These are phyloP conservation scores for Pharnaceum exiguum DNA, from an alignment of 148 eudicot species.

Conservation along the genomic window DNA sequence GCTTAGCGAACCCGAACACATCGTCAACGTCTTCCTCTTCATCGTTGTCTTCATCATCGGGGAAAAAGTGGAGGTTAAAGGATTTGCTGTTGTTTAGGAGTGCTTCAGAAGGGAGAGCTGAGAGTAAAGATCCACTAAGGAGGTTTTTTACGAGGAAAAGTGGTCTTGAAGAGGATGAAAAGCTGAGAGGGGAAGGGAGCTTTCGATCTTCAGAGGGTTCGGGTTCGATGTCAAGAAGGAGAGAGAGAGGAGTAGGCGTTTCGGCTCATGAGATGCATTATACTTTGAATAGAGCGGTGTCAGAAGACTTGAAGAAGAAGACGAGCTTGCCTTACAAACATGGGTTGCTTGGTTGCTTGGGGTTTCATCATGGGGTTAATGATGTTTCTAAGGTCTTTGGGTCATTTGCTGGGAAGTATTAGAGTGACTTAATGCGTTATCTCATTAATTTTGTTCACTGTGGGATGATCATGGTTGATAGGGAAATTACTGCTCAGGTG, in stretches of 20 bases:
- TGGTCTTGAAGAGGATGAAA: constrained; percentile 20
- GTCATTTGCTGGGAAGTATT: neutral
- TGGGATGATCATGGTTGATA: too few species aligned
- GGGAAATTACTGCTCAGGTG: too few species aligned
- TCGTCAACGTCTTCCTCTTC: too few species aligned
- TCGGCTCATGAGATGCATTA: constrained; percentile 82
- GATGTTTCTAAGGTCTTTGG: constrained; percentile 25
- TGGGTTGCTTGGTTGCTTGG: constrained; percentile 58
- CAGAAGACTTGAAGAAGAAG: constrained; percentile 71
- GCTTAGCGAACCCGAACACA: too few species aligned
- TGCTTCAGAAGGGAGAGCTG: constrained; percentile 64
- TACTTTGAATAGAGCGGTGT: constrained; percentile 50
- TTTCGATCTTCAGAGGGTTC: constrained; percentile 39
- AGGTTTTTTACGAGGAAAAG: constrained; percentile 27
- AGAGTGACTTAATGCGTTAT: neutral
- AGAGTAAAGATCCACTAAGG: constrained; percentile 25
- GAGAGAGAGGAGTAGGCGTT: constrained; percentile 17
- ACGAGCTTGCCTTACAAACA: constrained; percentile 69
- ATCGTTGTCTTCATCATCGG: constrained; percentile 15
- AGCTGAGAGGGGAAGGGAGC: constrained; percentile 29
- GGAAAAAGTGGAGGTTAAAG: constrained; percentile 55
- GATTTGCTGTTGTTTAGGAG: constrained; percentile 68
- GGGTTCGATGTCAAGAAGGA: constrained; percentile 31
- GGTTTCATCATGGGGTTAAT: constrained; percentile 40
- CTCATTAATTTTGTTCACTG: neutral